Evolutionary conservation across 2,329 filamentous ascomycete genomes (phyloP).

Genomic region (Aspergillus candidus): DNA sequence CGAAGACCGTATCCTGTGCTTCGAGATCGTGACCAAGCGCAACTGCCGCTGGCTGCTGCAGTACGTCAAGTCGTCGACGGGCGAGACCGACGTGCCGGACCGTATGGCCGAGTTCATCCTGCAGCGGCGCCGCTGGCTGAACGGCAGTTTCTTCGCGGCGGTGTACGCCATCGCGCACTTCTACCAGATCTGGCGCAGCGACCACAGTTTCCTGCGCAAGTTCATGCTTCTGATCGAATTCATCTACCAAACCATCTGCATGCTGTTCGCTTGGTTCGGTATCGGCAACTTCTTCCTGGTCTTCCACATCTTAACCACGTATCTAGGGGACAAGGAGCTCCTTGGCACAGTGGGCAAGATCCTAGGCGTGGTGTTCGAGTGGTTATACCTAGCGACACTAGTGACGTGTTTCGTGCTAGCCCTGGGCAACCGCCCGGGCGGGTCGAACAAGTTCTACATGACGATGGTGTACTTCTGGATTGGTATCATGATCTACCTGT

Average conservation of each 20-base stretch:
- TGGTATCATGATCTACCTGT: conserved; percentile 87
- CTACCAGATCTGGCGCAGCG: conserved; percentile 90
- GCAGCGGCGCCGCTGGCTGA: conserved; percentile 93
- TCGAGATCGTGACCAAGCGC: conserved; percentile 89
- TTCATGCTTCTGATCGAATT: conserved; percentile 89
- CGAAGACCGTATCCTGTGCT: conserved; percentile 48
- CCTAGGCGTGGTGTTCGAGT: conserved; percentile 86
- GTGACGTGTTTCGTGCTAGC: conserved; percentile 93
- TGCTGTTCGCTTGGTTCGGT: conserved; percentile 98
- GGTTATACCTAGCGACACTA: conserved; percentile 86
- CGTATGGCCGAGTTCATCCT: conserved; percentile 91
- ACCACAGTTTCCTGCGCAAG: conserved; percentile 82
- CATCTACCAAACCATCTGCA: conserved; percentile 85
- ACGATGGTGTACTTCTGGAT: conserved; percentile 99
- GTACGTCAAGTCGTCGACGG: conserved; percentile 95
- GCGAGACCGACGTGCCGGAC: conserved; percentile 95
- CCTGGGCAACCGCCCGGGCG: conserved; percentile 88
- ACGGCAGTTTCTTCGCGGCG: conserved; percentile 96
- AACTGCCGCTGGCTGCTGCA: conserved; percentile 97
- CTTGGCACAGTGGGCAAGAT: conserved; percentile 72
- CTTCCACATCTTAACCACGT: conserved; percentile 91
- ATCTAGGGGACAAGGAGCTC: conserved; percentile 62
- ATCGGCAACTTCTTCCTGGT: conserved; percentile 99
- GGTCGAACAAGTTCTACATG: conserved; percentile 89
- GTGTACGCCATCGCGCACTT: conserved; percentile 94